Conservation (phyloP, 768 basidiomycete species). For the Termitomyces sp. region DNA sequence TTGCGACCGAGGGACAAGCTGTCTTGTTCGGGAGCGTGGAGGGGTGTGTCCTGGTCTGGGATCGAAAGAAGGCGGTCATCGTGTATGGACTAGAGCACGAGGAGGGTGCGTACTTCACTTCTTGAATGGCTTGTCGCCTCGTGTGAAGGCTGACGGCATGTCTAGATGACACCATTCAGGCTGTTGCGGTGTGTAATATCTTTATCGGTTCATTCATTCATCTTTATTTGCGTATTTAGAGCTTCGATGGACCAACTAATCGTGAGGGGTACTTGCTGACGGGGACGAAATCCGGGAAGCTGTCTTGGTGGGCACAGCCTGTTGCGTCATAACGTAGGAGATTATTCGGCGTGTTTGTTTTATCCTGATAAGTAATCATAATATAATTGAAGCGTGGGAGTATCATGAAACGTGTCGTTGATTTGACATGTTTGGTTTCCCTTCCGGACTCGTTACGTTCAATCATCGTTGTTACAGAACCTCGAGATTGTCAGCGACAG, state of each 20-base stretch:
- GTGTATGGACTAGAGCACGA: conserved; percentile 59
- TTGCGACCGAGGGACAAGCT: conserved; percentile 45
- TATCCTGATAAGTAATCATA: background rate
- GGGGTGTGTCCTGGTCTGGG: conserved; percentile 58
- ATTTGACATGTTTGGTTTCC: conserved; percentile 32
- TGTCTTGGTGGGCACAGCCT: conserved; percentile 58
- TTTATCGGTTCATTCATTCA: background rate
- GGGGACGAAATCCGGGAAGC: conserved; percentile 48
- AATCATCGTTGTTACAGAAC: conserved; percentile 43
- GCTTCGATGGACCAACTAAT: conserved; percentile 39
- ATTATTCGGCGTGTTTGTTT: background rate
- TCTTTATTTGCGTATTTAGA: conserved; percentile 23
- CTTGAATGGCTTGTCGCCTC: conserved; percentile 7
- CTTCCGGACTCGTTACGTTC: conserved; percentile 27
- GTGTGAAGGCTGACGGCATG: conserved; percentile 13
- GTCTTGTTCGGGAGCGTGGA: conserved; percentile 55
- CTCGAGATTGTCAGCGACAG: conserved; percentile 37
- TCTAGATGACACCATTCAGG: conserved; percentile 35
- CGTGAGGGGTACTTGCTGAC: conserved; percentile 45
- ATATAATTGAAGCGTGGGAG: conserved; percentile 13
- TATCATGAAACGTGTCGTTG: conserved; percentile 20
- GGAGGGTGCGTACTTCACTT: conserved; percentile 36
- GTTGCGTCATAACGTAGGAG: conserved; percentile 21
- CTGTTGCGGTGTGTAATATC: conserved; percentile 33
- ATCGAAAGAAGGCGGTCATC: conserved; percentile 45